Evolutionary conservation across 192 early-diverging fungal genomes (phyloP), one percentile per base, ranked within the genome.

Genomic region (Coemansia guatemalensis): DNA sequence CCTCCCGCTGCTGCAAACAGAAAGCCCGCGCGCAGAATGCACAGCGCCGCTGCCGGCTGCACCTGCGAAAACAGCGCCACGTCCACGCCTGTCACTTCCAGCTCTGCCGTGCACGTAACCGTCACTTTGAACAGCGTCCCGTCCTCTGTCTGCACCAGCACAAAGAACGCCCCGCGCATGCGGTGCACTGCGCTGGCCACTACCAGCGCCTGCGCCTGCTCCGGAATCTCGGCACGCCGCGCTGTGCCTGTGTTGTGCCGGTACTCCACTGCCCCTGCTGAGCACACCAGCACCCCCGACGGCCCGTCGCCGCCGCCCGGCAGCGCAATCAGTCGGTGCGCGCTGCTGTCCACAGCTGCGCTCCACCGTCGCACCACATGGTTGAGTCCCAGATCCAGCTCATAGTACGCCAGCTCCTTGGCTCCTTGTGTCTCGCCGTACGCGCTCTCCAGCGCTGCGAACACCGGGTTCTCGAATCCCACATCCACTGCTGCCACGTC

Each of bases 321-420:
- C 17, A 93, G 72, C 54, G 93, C 84, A 58, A 99, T 88, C 27
- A 99, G 85, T 73, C 87, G 71, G 74, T 95, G 93, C 1, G 92
- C 83, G 27, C 84, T 84, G 0, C 64, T 64, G 64, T 92, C 86
- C 22, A 98, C 89, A 5, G 88, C 73, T 33, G 91, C 85, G 67
- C 88, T 92, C 96, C 98, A 98, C 81, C 92, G 95, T 63, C 98
- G 87, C 48, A 97, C 92, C 18, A 99, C 95, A 73, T 98, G 98
- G 76, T 99, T 99, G 24, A 99, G 84, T 20, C 98, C 98, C 58
- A 99, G 86, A 72, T 99, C 98, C 64, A 99, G 78, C 77, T 99
- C 98, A 62, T 98, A 98, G 62, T 93, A 97, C 27, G 88, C 92
- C 65, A 99, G 83, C 87, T 93, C 91, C 79, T 92, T 92, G 83